Evolutionary conservation across 1,139 yeast genomes (phyloP).

Genomic region (Hansenula anomala): DNA sequence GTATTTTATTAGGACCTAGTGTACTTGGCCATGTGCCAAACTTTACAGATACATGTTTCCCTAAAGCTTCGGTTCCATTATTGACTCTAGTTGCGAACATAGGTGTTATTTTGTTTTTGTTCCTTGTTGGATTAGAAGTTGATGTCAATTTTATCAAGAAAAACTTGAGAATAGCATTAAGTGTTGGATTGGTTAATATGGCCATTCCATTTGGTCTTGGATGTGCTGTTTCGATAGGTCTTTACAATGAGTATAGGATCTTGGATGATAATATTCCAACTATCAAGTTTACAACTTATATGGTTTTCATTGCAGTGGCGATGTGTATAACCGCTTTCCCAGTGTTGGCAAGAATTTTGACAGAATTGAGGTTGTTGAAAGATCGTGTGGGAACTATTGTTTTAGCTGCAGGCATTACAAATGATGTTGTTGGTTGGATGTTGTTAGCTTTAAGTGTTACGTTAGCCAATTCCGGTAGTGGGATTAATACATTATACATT

Average conservation of each 20-base stretch:
- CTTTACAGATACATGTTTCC: slow-evolving; percentile 61
- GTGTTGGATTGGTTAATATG: slow-evolving; percentile 68
- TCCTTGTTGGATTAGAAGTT: slow-evolving; percentile 74
- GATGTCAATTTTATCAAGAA: slow-evolving; percentile 59
- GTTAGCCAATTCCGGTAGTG: slow-evolving; percentile 61
- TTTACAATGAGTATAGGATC: slow-evolving; percentile 48
- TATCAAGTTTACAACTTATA: slow-evolving; percentile 62
- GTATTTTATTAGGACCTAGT: slow-evolving; percentile 64
- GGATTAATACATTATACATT: slow-evolving; percentile 63
- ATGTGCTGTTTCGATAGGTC: slow-evolving; percentile 62
- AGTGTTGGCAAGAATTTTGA: slow-evolving; percentile 70
- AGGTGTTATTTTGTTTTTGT: slow-evolving; percentile 68
- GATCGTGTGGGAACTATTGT: slow-evolving; percentile 78
- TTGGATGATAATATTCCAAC: slow-evolving; percentile 27
- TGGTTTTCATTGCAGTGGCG: slow-evolving; percentile 77
- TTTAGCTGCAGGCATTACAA: slow-evolving; percentile 74
- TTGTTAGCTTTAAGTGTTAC: slow-evolving; percentile 71
- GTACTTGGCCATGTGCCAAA: slow-evolving; percentile 67
- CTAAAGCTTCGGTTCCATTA: slow-evolving; percentile 55
- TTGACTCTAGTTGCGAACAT: slow-evolving; percentile 63
- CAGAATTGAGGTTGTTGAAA: slow-evolving; percentile 63
- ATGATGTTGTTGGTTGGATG: slow-evolving; percentile 82
- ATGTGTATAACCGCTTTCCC: slow-evolving; percentile 83
- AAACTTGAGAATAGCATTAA: slow-evolving; percentile 53
- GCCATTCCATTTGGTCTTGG: slow-evolving; percentile 77